Evolutionary conservation across 352 stramenopile species (phyloP).

Genomic region (Thalassiosira pacifica): DNA sequence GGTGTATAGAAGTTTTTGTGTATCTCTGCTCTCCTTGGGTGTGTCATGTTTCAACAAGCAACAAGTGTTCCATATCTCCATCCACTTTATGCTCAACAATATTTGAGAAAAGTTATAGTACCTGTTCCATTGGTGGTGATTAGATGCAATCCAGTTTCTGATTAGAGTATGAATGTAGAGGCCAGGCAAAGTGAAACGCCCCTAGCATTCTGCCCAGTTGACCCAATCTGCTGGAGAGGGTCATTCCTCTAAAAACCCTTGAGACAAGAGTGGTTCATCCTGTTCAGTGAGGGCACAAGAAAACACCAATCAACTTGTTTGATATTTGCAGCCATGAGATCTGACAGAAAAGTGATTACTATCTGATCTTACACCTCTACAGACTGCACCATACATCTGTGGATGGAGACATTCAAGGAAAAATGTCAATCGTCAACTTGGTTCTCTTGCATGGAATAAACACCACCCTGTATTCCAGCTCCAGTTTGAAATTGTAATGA

Average conservation of each 20-base stretch:
- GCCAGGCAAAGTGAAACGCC: not conserved
- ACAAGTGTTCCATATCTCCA: too few species aligned
- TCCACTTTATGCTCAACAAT: too few species aligned
- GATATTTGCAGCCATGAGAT: not conserved
- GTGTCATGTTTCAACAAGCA: too few species aligned
- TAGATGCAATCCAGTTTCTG: not conserved
- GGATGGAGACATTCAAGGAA: too few species aligned
- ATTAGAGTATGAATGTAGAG: not conserved
- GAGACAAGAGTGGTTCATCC: too few species aligned
- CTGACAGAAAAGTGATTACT: not conserved
- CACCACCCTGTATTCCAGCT: constrained; percentile 24
- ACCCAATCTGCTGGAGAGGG: not conserved
- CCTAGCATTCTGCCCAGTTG: not conserved
- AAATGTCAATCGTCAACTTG: constrained; percentile 16
- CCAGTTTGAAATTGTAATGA: not conserved
- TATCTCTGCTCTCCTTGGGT: too few species aligned
- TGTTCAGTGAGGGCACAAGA: too few species aligned
- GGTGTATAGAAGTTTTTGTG: too few species aligned
- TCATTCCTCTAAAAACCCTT: not conserved
- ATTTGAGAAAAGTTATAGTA: too few species aligned
- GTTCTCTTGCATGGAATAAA: not conserved
- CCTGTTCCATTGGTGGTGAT: too few species aligned
- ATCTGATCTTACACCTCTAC: not conserved
- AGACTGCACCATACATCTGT: too few species aligned
- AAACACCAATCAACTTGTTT: too few species aligned